phyloP scores from a whole-genome alignment of 352 stramenopile species.

The Phytophthora foliorum region DNA sequence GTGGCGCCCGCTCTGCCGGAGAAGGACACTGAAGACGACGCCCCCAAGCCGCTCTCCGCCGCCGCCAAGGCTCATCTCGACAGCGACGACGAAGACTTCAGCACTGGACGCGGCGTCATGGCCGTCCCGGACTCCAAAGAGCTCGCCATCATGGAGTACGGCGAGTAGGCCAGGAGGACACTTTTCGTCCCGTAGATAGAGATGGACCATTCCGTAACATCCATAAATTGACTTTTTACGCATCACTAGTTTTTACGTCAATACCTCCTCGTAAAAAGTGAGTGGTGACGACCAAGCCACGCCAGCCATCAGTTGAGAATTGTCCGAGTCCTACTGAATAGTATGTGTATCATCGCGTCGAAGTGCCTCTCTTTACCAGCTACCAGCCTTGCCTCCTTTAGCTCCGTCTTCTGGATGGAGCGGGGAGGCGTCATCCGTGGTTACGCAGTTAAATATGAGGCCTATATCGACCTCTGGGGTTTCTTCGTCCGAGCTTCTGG shows the following conservation, averaged over 20 bases:
- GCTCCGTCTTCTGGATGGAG: conserved; percentile 37
- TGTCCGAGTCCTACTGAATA: conserved; percentile 2
- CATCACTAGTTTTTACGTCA: conserved; percentile 26
- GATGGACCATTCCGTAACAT: conserved; percentile 14
- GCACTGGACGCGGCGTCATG: conserved; percentile 29
- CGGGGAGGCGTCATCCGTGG: conserved; percentile 31
- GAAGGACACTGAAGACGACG: conserved; percentile 28
- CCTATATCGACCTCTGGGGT: conserved; percentile 55
- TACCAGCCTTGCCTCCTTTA: conserved; percentile 49
- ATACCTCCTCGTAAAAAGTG: conserved; percentile 24
- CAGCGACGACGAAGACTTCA: conserved; percentile 41
- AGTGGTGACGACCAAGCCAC: not conserved
- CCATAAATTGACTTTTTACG: conserved; percentile 34
- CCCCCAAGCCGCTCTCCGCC: conserved; percentile 27
- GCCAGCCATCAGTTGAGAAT: conserved; percentile 14
- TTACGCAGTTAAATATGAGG: conserved; percentile 86
- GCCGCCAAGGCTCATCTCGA: conserved; percentile 48
- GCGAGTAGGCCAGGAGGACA: conserved; percentile 51
- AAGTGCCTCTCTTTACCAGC: conserved; percentile 76
- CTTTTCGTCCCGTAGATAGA: conserved; percentile 28
- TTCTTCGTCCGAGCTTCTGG: conserved; percentile 42
- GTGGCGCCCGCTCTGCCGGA: conserved; percentile 59
- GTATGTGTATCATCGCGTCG: conserved; percentile 6
- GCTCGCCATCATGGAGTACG: conserved; percentile 81
- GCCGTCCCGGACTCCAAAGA: conserved; percentile 68